A percentile compares a stretch with the other conserved stretches of the same genome.
Conservation (phyloP, 129 eudicot species). For the Flaveria robusta region DNA sequence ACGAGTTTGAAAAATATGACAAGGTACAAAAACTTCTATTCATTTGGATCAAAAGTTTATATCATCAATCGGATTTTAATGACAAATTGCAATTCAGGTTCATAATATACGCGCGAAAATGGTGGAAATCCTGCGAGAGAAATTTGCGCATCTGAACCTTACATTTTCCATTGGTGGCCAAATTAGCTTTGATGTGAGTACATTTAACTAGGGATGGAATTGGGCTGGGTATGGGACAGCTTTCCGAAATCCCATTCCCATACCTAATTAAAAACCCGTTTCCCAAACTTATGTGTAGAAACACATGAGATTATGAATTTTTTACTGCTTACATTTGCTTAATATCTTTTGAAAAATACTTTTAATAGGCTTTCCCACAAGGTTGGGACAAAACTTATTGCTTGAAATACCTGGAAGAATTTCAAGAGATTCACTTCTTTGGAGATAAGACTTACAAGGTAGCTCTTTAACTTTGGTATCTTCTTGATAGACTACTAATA, state of each 20-base stretch:
- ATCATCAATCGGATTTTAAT: constrained; percentile 4
- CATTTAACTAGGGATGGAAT: constrained; percentile 5
- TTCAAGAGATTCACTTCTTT: constrained; percentile 88
- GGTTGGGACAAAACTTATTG: constrained; percentile 99
- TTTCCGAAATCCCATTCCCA: background rate
- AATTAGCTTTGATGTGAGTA: constrained; percentile 94
- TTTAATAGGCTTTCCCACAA: constrained; percentile 78
- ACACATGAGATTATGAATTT: background rate
- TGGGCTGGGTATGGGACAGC: background rate
- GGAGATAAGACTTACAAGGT: constrained; percentile 99
- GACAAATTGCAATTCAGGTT: constrained; percentile 49
- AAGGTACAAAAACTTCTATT: constrained; percentile 56
- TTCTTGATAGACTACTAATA: background rate
- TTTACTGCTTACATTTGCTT: background rate
- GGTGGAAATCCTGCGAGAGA: constrained; percentile 84
- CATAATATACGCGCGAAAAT: constrained; percentile 73
- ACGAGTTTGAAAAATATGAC: constrained; percentile 90
- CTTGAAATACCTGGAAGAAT: constrained; percentile 80
- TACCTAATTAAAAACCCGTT: too few species aligned
- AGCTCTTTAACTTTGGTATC: background rate
- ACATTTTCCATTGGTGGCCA: constrained; percentile 96
- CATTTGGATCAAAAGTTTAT: background rate
- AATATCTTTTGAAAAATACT: constrained; percentile 13
- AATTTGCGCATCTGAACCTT: constrained; percentile 79
- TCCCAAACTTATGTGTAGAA: background rate